A percentile compares a stretch with the other conserved stretches of the same genome.
Evolutionary conservation across 495 filamentous ascomycete genomes (phyloP).

Genomic region (Mytilinidion resinicola): DNA sequence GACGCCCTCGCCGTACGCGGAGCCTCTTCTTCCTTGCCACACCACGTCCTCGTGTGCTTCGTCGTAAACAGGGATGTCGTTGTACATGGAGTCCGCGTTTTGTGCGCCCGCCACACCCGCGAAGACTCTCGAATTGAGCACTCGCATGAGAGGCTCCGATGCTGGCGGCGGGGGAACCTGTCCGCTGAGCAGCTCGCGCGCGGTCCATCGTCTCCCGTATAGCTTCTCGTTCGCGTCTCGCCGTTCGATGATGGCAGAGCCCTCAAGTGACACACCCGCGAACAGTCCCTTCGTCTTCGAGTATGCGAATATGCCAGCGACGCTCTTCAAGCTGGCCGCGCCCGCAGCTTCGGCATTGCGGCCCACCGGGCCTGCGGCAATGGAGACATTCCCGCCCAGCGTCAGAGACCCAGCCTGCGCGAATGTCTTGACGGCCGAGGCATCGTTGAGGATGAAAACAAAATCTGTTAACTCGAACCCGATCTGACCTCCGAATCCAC

Average conservation of each 20-base stretch:
- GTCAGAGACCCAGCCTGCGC: constrained; percentile 87
- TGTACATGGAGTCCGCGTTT: constrained; percentile 71
- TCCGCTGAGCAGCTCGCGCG: constrained; percentile 74
- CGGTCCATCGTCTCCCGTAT: constrained; percentile 75
- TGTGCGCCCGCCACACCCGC: constrained; percentile 50
- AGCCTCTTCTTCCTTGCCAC: constrained; percentile 79
- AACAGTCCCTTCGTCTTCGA: constrained; percentile 96
- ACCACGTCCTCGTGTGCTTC: constrained; percentile 81
- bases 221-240: constrained; percentile 96
- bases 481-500: constrained; percentile 93
- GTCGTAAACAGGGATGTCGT: constrained; percentile 89
- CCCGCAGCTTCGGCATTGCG: constrained; percentile 95
- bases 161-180: constrained; percentile 69
- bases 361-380: constrained; percentile 89
- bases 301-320: constrained; percentile 92
- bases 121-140: constrained; percentile 81
- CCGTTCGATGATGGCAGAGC: constrained; percentile 82
- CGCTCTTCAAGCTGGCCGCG: constrained; percentile 80
- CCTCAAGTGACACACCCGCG: constrained; percentile 90
- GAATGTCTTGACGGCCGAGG: constrained; percentile 85
- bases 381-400: constrained; percentile 91
- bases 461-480: constrained; percentile 98
- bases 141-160: constrained; percentile 73
- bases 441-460: constrained; percentile 97
- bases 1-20: constrained; percentile 68